Percentiles rank a stretch among this genome's conserved stretches.
phyloP scores from a whole-genome alignment of 2,329 filamentous ascomycete species.

The Monosporascus sp. region DNA sequence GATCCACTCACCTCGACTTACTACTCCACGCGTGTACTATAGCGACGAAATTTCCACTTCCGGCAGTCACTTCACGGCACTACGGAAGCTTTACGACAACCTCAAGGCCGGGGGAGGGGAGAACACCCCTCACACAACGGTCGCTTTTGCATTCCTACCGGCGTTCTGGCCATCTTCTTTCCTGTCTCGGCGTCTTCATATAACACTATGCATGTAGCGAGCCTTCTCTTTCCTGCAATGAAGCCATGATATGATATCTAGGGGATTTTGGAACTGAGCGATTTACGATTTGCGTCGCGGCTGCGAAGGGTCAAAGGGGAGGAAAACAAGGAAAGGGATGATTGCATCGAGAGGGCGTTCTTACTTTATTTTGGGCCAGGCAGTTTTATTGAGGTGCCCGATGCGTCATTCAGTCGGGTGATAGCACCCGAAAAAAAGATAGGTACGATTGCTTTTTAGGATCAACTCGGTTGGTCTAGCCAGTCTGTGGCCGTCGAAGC shows the following conservation, averaged over 20 bases:
- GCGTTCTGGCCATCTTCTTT: neutral
- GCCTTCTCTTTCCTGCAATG: neutral
- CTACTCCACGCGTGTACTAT: neutral
- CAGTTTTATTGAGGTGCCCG: too few species aligned
- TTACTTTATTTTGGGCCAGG: too few species aligned
- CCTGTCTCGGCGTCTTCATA: neutral
- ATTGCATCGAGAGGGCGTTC: neutral
- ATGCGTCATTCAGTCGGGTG: too few species aligned
- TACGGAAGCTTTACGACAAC: too few species aligned
- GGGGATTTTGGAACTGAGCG: neutral
- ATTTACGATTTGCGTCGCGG: neutral
- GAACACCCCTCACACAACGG: neutral
- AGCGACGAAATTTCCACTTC: neutral
- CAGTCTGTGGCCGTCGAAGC: too few species aligned
- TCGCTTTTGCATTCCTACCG: neutral
- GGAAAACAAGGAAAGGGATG: neutral
- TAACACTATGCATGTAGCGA: neutral
- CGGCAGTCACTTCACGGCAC: constrained; percentile 1
- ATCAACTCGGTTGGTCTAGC: too few species aligned
- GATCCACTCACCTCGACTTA: neutral
- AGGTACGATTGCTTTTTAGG: too few species aligned
- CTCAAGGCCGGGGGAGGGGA: too few species aligned
- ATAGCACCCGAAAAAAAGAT: too few species aligned
- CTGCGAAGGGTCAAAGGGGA: neutral
- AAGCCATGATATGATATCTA: neutral